Evolutionary conservation across 305 asterid genomes (phyloP), one percentile per base, ranked within the genome.

Genomic region (Rubia balearica): DNA sequence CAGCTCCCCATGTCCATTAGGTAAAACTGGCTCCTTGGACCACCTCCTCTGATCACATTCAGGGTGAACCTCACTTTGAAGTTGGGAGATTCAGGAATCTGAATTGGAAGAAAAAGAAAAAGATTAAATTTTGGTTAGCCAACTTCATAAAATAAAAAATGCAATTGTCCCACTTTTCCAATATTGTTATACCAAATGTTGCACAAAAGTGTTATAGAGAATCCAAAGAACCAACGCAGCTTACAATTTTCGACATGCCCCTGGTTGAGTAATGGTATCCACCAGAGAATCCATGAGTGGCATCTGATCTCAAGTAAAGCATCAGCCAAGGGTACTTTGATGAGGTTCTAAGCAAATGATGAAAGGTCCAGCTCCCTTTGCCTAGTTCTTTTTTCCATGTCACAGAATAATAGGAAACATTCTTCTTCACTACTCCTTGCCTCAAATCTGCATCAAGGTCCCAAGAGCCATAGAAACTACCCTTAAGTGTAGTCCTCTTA

Each of bases 381-480:
- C 93, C 90, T 56, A 89, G 71, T 78, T 87, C 82, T 77, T 89
- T 89, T 79, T 82, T 81, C 96, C 96, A 89, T 33, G 83, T 82
- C 5, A 87, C 91, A 24, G 91, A 85, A 73, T 87, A 83, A 60
- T 76, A 85, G 40, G 96, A 86, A 27, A 49, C 48, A 41, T 85
- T 72, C 73, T 71, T 62, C 53, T 1, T 66, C 17, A 68, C 75
- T 61, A 69, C 80, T 36, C 46, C 67, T 62, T 74, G 74, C 42
- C 76, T 75, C 60, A 74, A 55, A 76, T 81, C 81, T 38, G 86
- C 76, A 27, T 80, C 75, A 81, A 86, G 81, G 63, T 89, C 89
- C 96, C 95, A 89, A n/a, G 94, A 79, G n/a, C 96, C 95, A 66
- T 85, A 85, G 76, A 85, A 87, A 12, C 83, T 72, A 22, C 96